phyloP scores from a whole-genome alignment of 2,329 filamentous ascomycete genomes.

The Claviceps sp. region DNA sequence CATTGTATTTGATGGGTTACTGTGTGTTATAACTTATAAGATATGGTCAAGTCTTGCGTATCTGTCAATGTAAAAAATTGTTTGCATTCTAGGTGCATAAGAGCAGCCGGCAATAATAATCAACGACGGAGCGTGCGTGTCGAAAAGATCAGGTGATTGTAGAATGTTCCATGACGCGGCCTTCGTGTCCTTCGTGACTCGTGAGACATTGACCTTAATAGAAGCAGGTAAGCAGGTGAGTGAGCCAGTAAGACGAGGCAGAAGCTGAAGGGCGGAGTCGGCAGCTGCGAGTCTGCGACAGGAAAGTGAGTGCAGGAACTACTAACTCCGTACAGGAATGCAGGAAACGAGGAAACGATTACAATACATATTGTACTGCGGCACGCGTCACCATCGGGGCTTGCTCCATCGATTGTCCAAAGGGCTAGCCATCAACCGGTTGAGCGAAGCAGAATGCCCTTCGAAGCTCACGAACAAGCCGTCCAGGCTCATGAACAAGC shows the following conservation, averaged over 20 bases:
- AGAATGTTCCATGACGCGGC: no score
- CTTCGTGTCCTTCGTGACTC: no score
- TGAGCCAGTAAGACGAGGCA: neutral
- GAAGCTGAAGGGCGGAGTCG: neutral
- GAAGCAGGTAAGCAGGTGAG: neutral
- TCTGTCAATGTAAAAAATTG: neutral
- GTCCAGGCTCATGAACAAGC: conserved; percentile 32
- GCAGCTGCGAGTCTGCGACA: neutral
- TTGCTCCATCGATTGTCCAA: neutral
- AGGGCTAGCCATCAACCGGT: neutral
- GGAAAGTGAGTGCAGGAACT: neutral
- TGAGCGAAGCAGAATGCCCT: neutral
- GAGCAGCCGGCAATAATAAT: neutral
- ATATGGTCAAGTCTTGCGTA: neutral
- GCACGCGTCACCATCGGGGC: no score
- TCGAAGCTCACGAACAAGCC: conserved; percentile 28
- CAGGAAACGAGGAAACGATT: no score
- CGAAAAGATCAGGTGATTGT: no score
- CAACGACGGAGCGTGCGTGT: no score
- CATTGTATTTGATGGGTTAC: neutral
- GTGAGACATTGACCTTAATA: neutral
- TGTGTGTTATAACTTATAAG: neutral
- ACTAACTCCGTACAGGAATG: neutral
- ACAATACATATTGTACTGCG: no score
- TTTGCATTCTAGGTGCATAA: neutral